Evolutionary conservation across 805 yeast species (phyloP), one percentile per base, ranked within the genome.

Genomic region (Hanseniaspora occidentalis): DNA sequence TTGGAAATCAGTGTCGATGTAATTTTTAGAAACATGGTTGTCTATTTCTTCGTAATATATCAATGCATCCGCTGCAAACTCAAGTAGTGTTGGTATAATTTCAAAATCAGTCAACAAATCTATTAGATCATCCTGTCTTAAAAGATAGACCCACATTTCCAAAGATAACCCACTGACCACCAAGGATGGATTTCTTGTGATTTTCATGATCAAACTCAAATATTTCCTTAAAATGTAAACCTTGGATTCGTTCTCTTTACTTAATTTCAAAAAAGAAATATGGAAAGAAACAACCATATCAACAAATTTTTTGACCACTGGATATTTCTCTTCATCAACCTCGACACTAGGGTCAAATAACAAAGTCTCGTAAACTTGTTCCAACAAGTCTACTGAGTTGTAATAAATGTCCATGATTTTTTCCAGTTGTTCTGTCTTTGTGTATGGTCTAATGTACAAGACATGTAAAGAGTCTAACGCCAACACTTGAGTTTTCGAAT

Each of bases 391-490:
- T 46, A 92, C 73, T n/a, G 94, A 95, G 41, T 75, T 78, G 62
- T 84, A 88, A 3, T 88, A 80, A 10, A 79, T 69, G 9, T 94
- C 94, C 33, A 89, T 77, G 37, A 89, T 75, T 40, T 75, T 74
- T 37, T 75, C 75, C 56, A 86, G 81, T 58, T 92, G 96, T 1
- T 66, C 73, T 9, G 71, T 70, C 36, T 67, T 64, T 25, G 70
- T 64, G 58, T 84, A 86, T 11, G 73, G 70, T 52, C 97, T 73
- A 1, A 95, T 84, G 61, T 88, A 81, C 17, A 92, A 64, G 29
- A 83, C 81, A 57, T 92, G 96, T 46, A 92, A 69, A 53, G 96
- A 85, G 56, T 92, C 98, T 36, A 88, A 76, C 0, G 96, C 86
- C 45, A 88, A 69, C 0, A 85, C 79, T 54, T 84, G 79, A 37